phyloP scores from a whole-genome alignment of 2,329 filamentous ascomycete species.

The Penicillium sp. region DNA sequence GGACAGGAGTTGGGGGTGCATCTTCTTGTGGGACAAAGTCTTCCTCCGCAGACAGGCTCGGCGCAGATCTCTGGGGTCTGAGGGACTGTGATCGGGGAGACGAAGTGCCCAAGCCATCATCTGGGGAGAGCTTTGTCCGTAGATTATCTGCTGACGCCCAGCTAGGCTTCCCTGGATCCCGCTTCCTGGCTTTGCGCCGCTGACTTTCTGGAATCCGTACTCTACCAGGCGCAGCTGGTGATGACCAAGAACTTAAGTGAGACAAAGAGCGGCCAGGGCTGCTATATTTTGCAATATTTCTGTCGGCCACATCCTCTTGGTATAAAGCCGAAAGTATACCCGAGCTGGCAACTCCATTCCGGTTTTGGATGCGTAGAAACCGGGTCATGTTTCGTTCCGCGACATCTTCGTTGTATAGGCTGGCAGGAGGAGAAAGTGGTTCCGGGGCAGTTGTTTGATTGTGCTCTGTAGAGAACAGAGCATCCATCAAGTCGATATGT shows the following conservation, averaged over 20 bases:
- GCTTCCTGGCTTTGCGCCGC: conserved; percentile 10
- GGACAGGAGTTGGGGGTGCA: conserved; percentile 14
- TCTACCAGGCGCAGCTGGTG: conserved; percentile 20
- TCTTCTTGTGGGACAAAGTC: conserved; percentile 12
- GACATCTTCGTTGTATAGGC: conserved; percentile 46
- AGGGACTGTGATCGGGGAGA: conserved; percentile 17
- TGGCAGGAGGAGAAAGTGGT: conserved; percentile 31
- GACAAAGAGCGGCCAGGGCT: conserved; percentile 24
- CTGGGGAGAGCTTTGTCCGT: conserved; percentile 15
- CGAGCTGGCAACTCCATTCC: conserved; percentile 30
- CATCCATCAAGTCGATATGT: conserved; percentile 45
- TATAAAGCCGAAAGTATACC: conserved; percentile 38
- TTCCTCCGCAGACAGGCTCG: conserved; percentile 29
- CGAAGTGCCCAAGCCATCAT: conserved; percentile 4
- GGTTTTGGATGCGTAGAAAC: conserved; percentile 31
- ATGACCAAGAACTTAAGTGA: conserved; percentile 22
- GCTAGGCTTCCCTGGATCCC: conserved; percentile 13
- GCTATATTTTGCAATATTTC: conserved; percentile 37
- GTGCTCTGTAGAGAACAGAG: conserved; percentile 38
- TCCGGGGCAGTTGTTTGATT: conserved; percentile 26
- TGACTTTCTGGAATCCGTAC: conserved; percentile 18
- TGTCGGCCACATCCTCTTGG: conserved; percentile 45
- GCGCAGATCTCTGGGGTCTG: conserved; percentile 34
- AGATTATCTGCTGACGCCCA: conserved; percentile 29
- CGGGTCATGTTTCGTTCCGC: conserved; percentile 45